Percentiles rank a stretch among this genome's conserved stretches.
phyloP scores from a whole-genome alignment of 2,329 filamentous ascomycete species.

The Sordariomycetes sp. region DNA sequence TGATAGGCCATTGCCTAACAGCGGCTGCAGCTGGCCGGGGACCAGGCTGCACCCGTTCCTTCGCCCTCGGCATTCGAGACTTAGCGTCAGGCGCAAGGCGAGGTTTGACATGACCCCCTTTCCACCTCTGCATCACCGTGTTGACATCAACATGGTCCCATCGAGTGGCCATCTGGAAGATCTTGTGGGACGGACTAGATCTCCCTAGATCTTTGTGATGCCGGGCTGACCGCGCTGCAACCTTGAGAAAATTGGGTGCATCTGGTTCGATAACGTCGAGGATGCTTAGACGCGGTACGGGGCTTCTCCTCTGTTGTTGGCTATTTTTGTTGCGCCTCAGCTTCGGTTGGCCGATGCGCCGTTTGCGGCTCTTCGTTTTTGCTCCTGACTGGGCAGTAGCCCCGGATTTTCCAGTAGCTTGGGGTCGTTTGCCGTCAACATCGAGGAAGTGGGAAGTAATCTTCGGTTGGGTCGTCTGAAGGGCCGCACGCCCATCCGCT shows the following conservation, averaged over 20 bases:
- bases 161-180: slow-evolving; percentile 50
- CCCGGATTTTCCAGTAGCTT: neutral
- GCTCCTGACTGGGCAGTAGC: neutral
- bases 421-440: neutral
- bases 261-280: slow-evolving; percentile 44
- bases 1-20: neutral
- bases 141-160: slow-evolving; percentile 48
- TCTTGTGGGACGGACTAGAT: slow-evolving; percentile 42
- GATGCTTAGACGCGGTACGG: slow-evolving; percentile 44
- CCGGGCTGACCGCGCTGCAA: slow-evolving; percentile 48
- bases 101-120: slow-evolving; percentile 32
- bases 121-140: slow-evolving; percentile 44
- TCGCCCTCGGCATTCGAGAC: neutral
- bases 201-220: slow-evolving; percentile 37
- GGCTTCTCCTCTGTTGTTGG: neutral
- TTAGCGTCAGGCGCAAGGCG: slow-evolving; percentile 1
- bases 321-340: slow-evolving; percentile 4
- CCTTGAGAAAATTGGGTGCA: slow-evolving; percentile 47
- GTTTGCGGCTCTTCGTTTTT: neutral
- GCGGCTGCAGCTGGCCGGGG: neutral
- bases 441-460: slow-evolving; percentile 18
- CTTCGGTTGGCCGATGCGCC: slow-evolving; percentile 5
- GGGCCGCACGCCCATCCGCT: slow-evolving; percentile 11
- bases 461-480: slow-evolving; percentile 16
- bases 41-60: neutral